A percentile compares a stretch with the other conserved stretches of the same genome.
Evolutionary conservation across 164 flowering plant genomes (phyloP).

Genomic region (Santalum album): DNA sequence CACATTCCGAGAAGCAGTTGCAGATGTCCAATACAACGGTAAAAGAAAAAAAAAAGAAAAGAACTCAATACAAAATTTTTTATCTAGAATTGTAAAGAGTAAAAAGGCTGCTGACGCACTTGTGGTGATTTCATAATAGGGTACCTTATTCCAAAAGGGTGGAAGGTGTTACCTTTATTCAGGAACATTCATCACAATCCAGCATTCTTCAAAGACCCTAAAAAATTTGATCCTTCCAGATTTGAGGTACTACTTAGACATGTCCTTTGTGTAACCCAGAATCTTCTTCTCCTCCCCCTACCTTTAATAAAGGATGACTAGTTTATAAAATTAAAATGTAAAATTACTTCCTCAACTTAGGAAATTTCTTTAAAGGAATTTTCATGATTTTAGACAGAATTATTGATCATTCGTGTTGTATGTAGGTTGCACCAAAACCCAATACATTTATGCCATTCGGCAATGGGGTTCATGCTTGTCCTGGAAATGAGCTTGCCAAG

Average conservation of each 20-base stretch:
- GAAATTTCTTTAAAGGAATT: background rate
- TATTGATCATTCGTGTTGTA: background rate
- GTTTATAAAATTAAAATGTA: no score
- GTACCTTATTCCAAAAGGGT: conserved; percentile 85
- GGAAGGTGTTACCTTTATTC: conserved; percentile 93
- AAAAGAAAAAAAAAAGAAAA: conserved; percentile 6
- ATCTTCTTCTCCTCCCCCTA: no score
- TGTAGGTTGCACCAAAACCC: conserved; percentile 61
- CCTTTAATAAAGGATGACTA: no score
- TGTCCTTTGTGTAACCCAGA: no score
- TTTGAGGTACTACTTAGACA: conserved; percentile 93
- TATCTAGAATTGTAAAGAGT: background rate
- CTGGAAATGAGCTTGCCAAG: conserved; percentile 81
- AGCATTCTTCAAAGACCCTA: conserved; percentile 57
- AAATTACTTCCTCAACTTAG: no score
- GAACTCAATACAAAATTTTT: background rate
- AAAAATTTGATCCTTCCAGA: conserved; percentile 75
- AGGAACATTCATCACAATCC: conserved; percentile 89
- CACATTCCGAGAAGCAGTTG: conserved; percentile 80
- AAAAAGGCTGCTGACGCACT: background rate
- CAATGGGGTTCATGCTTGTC: conserved; percentile 65
- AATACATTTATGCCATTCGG: conserved; percentile 81
- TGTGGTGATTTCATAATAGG: conserved; percentile 33
- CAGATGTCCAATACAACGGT: conserved; percentile 88
- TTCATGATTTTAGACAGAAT: background rate